Evolutionary conservation across 2,329 filamentous ascomycete genomes (phyloP).

Genomic region (Dothistroma pini): DNA sequence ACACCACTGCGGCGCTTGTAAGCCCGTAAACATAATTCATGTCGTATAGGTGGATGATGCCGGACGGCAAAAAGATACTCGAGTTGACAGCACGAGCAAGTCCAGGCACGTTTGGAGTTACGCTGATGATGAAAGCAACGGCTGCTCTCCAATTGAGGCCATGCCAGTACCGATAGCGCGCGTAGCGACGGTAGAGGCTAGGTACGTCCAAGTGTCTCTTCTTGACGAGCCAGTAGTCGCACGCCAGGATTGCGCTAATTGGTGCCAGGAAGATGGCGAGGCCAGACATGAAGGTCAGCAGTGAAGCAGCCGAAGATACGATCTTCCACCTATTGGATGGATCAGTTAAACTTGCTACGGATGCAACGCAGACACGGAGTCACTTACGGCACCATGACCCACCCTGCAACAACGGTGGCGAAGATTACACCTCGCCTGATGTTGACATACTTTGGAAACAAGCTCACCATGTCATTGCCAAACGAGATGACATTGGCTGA

Average conservation of each 20-base stretch:
- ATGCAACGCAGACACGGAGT: conserved; percentile 26
- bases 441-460: conserved; percentile 53
- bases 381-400: conserved; percentile 46
- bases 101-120: conserved; percentile 55
- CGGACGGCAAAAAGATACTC: conserved; percentile 42
- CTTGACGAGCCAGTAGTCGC: conserved; percentile 57
- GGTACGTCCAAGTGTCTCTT: conserved; percentile 43
- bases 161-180: conserved; percentile 49
- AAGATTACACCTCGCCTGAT: conserved; percentile 42
- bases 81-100: conserved; percentile 46
- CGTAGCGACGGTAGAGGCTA: conserved; percentile 50
- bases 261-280: conserved; percentile 64
- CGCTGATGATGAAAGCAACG: conserved; percentile 54
- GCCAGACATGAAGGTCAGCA: conserved; percentile 57
- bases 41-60: conserved; percentile 54
- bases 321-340: conserved; percentile 58
- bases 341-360: not conserved
- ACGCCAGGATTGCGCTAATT: conserved; percentile 54
- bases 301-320: conserved; percentile 54
- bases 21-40: conserved; percentile 67
- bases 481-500: conserved; percentile 52
- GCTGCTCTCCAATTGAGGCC: conserved; percentile 60
- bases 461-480: conserved; percentile 51
- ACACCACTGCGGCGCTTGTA: conserved; percentile 52
- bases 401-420: conserved; percentile 45